Evolutionary conservation across 2,329 filamentous ascomycete species (phyloP), one percentile per base, ranked within the genome.

Genomic region (Exserohilum rostratum): DNA sequence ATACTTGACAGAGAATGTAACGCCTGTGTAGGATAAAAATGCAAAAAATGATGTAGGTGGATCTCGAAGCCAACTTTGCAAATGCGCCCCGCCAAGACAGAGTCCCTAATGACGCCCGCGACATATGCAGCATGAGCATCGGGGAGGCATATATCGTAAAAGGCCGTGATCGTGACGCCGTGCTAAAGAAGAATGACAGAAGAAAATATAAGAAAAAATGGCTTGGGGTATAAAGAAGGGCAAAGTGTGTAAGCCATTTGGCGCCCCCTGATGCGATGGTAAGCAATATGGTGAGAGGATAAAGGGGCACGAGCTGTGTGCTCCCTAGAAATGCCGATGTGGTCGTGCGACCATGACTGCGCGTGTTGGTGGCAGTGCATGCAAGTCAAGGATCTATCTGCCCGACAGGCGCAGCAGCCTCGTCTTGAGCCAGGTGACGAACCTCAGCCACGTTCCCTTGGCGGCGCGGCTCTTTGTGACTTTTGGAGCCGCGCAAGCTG

Each of bases 351-450:
- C n/a, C n/a, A n/a, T n/a, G n/a, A n/a, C n/a, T n/a, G n/a, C n/a
- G n/a, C n/a, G n/a, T n/a, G n/a, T n/a, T n/a, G n/a, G n/a, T 50
- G 42, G 40, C 46, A 18, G 40, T 46, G 46, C 30, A 46, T 43
- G 38, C 25, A 13, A 22, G n/a, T 29, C 15, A 25, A 43, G 12
- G n/a, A 12, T 6, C 50, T 57, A 57, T 27, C 44, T 53, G 50
- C 65, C 64, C 20, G 67, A 67, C 46, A 83, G 76, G 60, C 83
- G 81, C 60, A 85, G 78, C 52, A 85, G 68, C 53, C 82, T 76
- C 29, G 83, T 85, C 64, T 80, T 78, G 56, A 84, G 74, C 83
- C 83, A 85, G 1, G 82, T 83, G 50, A 84, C 72, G 64, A 85
- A 85, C 20, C 80, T 74, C 53, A 83, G 75, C 83, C 83, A 85